A percentile compares a stretch with the other conserved stretches of the same genome.
Evolutionary conservation across 352 stramenopile species (phyloP).

Genomic region (Aphanomyces cochlioides): DNA sequence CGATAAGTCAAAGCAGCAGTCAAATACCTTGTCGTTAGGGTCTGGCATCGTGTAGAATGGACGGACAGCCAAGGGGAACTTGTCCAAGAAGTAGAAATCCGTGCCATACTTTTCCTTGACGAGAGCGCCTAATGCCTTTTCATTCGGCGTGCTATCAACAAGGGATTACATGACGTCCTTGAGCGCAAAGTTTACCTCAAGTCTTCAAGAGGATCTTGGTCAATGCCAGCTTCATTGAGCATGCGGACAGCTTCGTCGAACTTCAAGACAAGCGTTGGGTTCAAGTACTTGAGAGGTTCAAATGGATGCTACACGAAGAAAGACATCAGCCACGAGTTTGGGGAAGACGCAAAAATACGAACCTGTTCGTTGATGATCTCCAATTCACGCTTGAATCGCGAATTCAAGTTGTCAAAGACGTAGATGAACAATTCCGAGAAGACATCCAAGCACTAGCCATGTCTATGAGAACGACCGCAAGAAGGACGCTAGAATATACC

Average conservation of each 20-base stretch:
- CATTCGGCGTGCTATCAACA: constrained; percentile 88
- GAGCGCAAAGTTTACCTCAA: constrained; percentile 32
- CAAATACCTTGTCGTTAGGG: constrained; percentile 74
- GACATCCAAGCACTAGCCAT: constrained; percentile 84
- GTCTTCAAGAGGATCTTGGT: constrained; percentile 74
- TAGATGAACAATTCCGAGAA: constrained; percentile 99
- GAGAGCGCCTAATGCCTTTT: constrained; percentile 94
- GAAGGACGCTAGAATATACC: constrained; percentile 32
- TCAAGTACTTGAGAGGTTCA: constrained; percentile 95
- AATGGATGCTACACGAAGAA: constrained; percentile 82
- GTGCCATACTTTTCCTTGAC: constrained; percentile 98
- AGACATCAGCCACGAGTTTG: too few species aligned
- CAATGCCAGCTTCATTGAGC: constrained; percentile 76
- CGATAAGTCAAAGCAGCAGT: background rate
- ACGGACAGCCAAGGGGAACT: constrained; percentile 97
- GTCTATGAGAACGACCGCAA: background rate
- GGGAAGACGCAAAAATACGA: background rate
- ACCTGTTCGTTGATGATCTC: constrained; percentile 92
- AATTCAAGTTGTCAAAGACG: constrained; percentile 98
- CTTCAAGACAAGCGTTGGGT: constrained; percentile 89
- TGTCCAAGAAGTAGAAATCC: constrained; percentile 99
- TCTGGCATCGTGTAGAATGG: constrained; percentile 99
- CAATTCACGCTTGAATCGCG: constrained; percentile 92
- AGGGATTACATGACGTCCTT: too few species aligned
- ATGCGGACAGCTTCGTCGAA: constrained; percentile 94